Conservation (phyloP, 192 early-diverging fungal species). For the Jimgerdemannia lactiflua region DNA sequence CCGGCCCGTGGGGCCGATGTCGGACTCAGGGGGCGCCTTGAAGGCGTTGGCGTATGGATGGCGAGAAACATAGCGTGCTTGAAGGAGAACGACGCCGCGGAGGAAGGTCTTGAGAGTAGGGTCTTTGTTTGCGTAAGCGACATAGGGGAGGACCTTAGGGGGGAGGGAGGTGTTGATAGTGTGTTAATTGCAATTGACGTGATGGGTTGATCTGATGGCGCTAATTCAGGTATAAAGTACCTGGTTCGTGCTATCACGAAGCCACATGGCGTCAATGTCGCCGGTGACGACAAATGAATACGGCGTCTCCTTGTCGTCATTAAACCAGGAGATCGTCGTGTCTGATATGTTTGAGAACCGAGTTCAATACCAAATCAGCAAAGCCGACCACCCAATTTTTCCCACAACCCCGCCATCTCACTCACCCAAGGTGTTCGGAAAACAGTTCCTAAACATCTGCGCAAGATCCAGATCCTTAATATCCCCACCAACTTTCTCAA, state of each 20-base stretch:
- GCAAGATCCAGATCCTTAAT: slow-evolving; percentile 52
- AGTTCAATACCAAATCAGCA: not conserved
- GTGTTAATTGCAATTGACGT: slow-evolving; percentile 40
- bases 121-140: not conserved
- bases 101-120: slow-evolving; percentile 30
- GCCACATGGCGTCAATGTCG: slow-evolving; percentile 77
- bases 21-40: slow-evolving; percentile 44
- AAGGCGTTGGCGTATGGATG: slow-evolving; percentile 70
- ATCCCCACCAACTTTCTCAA: slow-evolving; percentile 21
- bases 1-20: slow-evolving; percentile 4
- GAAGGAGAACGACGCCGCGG: slow-evolving; percentile 52
- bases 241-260: slow-evolving; percentile 72
- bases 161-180: slow-evolving; percentile 56
- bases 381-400: not conserved
- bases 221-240: slow-evolving; percentile 47
- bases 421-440: slow-evolving; percentile 57
- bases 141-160: not conserved
- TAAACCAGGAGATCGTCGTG: slow-evolving; percentile 62
- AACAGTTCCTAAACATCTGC: slow-evolving; percentile 56
- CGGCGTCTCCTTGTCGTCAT: slow-evolving; percentile 26
- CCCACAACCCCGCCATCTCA: not conserved
- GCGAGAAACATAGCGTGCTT: slow-evolving; percentile 34
- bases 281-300: slow-evolving; percentile 69
- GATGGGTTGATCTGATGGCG: slow-evolving; percentile 29
- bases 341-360: slow-evolving; percentile 29